A percentile compares a stretch with the other conserved stretches of the same genome.
Evolutionary conservation across 345 rosid species (phyloP).

Genomic region (Psidium guajava): DNA sequence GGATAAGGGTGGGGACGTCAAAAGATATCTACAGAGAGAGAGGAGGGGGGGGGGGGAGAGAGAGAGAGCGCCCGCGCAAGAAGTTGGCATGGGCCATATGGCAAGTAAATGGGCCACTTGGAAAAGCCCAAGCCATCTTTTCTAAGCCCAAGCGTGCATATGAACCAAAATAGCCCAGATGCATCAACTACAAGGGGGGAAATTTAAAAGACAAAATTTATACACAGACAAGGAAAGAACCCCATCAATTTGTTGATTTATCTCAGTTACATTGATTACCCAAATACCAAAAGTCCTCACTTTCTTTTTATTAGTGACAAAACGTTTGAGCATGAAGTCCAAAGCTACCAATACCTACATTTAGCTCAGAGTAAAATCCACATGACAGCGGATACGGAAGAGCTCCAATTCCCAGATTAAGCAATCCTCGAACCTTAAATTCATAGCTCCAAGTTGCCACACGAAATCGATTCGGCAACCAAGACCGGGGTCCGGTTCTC

Average conservation of each 20-base stretch:
- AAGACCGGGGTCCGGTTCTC: neutral
- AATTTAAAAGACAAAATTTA: neutral
- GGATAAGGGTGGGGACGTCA: slow-evolving; percentile 45
- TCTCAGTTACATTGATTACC: neutral
- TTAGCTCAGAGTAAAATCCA: neutral
- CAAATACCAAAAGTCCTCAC: neutral
- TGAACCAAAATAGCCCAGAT: neutral
- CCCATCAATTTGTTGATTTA: neutral
- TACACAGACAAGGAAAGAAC: neutral
- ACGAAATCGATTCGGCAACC: neutral
- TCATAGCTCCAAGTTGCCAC: neutral
- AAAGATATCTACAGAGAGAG: neutral
- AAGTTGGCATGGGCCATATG: neutral
- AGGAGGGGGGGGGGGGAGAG: neutral
- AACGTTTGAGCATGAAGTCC: neutral
- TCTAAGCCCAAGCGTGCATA: neutral
- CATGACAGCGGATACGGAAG: neutral
- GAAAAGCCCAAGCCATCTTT: neutral
- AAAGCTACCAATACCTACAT: neutral
- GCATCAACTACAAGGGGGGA: neutral
- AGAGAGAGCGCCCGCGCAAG: no score
- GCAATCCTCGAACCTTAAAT: neutral
- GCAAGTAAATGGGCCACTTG: neutral
- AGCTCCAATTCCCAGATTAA: neutral
- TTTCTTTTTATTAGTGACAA: neutral